These are phyloP conservation scores for Abrus pulchellus DNA, from an alignment of 306 rosid species.

Conservation along the genomic window DNA sequence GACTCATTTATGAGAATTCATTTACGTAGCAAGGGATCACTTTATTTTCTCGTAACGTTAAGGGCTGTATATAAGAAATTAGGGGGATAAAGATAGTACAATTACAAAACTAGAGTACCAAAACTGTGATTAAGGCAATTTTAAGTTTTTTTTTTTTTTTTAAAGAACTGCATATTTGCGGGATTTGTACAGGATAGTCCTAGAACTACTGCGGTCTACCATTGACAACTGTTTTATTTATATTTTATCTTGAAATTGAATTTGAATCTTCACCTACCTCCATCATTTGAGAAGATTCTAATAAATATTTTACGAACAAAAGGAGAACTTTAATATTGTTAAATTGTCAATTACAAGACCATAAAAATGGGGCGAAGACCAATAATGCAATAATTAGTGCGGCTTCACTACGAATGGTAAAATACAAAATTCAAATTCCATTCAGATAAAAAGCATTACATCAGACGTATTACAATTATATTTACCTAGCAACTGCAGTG, in stretches of 20 bases:
- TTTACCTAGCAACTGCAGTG: slow-evolving; percentile 37
- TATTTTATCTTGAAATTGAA: not conserved
- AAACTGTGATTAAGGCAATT: not conserved
- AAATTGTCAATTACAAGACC: not conserved
- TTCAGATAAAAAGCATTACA: slow-evolving; percentile 17
- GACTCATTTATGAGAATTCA: not conserved
- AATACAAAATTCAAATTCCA: not conserved
- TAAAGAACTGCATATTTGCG: too few relatives aligned
- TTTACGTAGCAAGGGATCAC: not conserved
- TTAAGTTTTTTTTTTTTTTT: not conserved
- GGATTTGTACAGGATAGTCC: too few relatives aligned
- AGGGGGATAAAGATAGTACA: not conserved
- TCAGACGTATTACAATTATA: slow-evolving; percentile 24
- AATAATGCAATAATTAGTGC: not conserved
- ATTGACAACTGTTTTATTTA: too few relatives aligned
- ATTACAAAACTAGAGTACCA: not conserved
- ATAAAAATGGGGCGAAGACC: not conserved
- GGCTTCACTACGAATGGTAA: not conserved
- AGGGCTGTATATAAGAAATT: not conserved
- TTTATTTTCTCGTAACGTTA: not conserved
- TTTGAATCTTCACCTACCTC: not conserved
- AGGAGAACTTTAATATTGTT: not conserved
- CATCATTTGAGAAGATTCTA: not conserved
- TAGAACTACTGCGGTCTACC: too few relatives aligned
- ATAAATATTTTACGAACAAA: not conserved